Evolutionary conservation across 2,329 filamentous ascomycete species (phyloP).

Genomic region (Aquanectria penicillioides): DNA sequence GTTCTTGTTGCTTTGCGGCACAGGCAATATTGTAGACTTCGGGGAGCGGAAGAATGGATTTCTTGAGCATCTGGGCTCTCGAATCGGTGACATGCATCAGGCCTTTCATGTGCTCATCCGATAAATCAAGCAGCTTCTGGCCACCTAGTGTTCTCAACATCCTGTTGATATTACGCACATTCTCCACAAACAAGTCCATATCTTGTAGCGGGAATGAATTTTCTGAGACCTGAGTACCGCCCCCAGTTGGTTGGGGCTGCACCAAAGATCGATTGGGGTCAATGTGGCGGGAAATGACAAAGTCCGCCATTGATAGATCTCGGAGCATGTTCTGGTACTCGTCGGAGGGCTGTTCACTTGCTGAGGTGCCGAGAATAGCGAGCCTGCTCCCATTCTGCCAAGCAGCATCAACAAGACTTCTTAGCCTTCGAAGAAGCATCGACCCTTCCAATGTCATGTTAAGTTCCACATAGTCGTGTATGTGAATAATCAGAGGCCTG

Average conservation of each 20-base stretch:
- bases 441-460: conserved; percentile 74
- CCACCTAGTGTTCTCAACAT: conserved; percentile 55
- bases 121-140: conserved; percentile 35
- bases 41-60: conserved; percentile 50
- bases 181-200: conserved; percentile 56
- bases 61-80: conserved; percentile 44
- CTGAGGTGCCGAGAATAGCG: conserved; percentile 82
- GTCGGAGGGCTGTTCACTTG: conserved; percentile 60
- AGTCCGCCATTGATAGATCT: conserved; percentile 54
- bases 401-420: conserved; percentile 75
- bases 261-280: conserved; percentile 35
- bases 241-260: conserved; percentile 42
- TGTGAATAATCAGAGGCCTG: conserved; percentile 74
- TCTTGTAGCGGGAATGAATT: conserved; percentile 43
- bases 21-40: conserved; percentile 53
- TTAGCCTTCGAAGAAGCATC: conserved; percentile 75
- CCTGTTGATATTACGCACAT: conserved; percentile 57
- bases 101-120: conserved; percentile 36
- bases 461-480: conserved; percentile 85
- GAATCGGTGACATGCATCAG: conserved; percentile 41
- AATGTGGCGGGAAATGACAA: conserved; percentile 50
- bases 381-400: conserved; percentile 78
- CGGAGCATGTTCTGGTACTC: conserved; percentile 53
- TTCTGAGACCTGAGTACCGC: conserved; percentile 30
- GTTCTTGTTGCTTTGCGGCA: conserved; percentile 41